Base-by-base conservation (phyloP, 2,329 filamentous ascomycete genomes). In the Aureobasidium sp. region DNA sequence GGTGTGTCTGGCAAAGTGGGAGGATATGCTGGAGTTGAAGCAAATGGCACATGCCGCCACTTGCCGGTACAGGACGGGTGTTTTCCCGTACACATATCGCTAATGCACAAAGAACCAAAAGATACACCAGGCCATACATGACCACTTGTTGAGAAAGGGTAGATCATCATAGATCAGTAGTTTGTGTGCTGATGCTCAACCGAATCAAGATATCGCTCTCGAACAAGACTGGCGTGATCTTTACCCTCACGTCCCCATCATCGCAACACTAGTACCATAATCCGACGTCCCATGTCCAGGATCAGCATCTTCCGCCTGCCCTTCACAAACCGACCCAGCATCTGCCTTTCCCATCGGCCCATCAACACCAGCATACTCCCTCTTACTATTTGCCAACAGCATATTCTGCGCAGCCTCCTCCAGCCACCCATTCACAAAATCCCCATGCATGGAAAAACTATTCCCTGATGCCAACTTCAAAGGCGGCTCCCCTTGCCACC, bases 381-480 rank as follows among this genome's bases (percentile, higher is more conserved):
- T 71, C 47, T 62, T 59, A 27, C 53, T 58, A 0, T 65, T 70
- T 1, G 70, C 65, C 25, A 59, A 63, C 11, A 75, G 57, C 71
- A 75, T 73, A 53, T 71, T 71, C 53, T 61, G 38, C 0, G 70
- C 71, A 0, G 66, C 68, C 51, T 74, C 71, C 12, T 61, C 59
- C 2, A 69, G 63, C 74, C 74, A 76, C 2, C 57, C 74, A 34
- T 75, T 75, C 61, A 76, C 73, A 48, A 76, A 75, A 58, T 76
- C 74, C 3, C 73, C 72, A 57, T 76, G 73, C 3, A 63, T 65
- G 65, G 70, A 71, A 59, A 65, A 74, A 0, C 68, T 67, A n/a
- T 61, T 58, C 0, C 70, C 71, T 53, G 68, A 73, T 0, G 73
- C 66, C 0, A 75, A 66, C 63, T 74, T 68, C 19, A 75, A 58